phyloP scores from a whole-genome alignment of 78 protist species.

The Tieghemostelium lacteum region DNA sequence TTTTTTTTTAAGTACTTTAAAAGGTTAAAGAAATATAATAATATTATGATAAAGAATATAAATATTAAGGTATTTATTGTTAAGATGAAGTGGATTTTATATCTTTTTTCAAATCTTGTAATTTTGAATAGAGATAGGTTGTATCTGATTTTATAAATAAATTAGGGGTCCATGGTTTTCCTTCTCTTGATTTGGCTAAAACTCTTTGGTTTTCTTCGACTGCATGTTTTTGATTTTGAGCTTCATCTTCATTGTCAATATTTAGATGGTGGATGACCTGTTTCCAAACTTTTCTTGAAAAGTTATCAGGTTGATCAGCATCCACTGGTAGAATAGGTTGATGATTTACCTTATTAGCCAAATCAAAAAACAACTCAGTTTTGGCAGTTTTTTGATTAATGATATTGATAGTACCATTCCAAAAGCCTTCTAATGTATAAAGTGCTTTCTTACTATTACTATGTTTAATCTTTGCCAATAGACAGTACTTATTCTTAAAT shows the following conservation, averaged over 20 bases:
- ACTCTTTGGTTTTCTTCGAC: conserved; percentile 65
- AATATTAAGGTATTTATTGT: too few relatives aligned
- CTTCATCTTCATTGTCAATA: conserved; percentile 39
- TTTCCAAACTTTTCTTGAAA: conserved; percentile 59
- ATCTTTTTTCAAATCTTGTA: not conserved
- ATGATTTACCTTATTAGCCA: not conserved
- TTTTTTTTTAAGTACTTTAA: too few relatives aligned
- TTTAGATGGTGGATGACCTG: conserved; percentile 28
- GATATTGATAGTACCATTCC: conserved; percentile 43
- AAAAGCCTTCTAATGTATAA: conserved; percentile 50
- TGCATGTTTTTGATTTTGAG: conserved; percentile 36
- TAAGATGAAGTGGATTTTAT: too few relatives aligned
- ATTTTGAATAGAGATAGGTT: not conserved
- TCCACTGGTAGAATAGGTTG: conserved; percentile 1
- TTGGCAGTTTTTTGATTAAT: conserved; percentile 15
- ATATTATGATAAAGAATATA: too few relatives aligned
- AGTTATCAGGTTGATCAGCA: conserved; percentile 19
- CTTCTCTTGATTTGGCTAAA: conserved; percentile 53
- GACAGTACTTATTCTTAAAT: conserved; percentile 15
- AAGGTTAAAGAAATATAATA: too few relatives aligned
- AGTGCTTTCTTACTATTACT: conserved; percentile 28
- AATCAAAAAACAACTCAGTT: conserved; percentile 29
- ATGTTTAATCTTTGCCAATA: conserved; percentile 55
- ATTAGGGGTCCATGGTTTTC: conserved; percentile 26
- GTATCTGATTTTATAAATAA: conserved; percentile 5